These are phyloP conservation scores for Brettanomyces sp. DNA, from an alignment of 805 yeast genomes.

Conservation along the genomic window DNA sequence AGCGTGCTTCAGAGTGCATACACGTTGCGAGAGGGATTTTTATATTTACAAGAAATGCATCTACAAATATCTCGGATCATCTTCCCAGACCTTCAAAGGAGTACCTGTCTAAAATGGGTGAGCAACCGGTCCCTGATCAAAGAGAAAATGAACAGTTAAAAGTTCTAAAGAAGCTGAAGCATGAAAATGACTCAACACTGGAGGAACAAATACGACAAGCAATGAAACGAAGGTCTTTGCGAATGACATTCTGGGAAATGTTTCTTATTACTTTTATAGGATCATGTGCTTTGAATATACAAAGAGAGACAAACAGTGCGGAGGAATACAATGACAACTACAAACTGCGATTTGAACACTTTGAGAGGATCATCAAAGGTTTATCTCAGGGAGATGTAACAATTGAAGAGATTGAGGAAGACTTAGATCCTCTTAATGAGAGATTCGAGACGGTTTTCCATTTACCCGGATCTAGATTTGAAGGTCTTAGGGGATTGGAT, in stretches of 20 bases:
- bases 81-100: constrained; percentile 13
- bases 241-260: constrained; percentile 25
- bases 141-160: constrained; percentile 4
- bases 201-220: constrained; percentile 14
- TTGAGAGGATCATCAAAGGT: constrained; percentile 14
- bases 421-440: constrained; percentile 32
- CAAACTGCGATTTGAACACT: constrained; percentile 28
- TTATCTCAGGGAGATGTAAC: constrained; percentile 15
- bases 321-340: constrained; percentile 34
- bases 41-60: neutral
- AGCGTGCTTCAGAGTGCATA: too few species aligned
- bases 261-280: constrained; percentile 21
- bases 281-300: constrained; percentile 38
- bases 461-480: constrained; percentile 13
- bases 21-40: too few species aligned
- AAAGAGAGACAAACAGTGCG: constrained; percentile 33
- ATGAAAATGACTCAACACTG: constrained; percentile 12
- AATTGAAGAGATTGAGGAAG: constrained; percentile 31
- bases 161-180: constrained; percentile 2
- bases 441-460: constrained; percentile 27
- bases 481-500: constrained; percentile 12
- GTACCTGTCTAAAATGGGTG: constrained; percentile 18
- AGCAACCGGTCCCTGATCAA: constrained; percentile 18
- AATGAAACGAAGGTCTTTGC: constrained; percentile 19
- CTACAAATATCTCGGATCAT: neutral